Conservation (phyloP, 163 green algal genomes). For the Chloroidium sp. region DNA sequence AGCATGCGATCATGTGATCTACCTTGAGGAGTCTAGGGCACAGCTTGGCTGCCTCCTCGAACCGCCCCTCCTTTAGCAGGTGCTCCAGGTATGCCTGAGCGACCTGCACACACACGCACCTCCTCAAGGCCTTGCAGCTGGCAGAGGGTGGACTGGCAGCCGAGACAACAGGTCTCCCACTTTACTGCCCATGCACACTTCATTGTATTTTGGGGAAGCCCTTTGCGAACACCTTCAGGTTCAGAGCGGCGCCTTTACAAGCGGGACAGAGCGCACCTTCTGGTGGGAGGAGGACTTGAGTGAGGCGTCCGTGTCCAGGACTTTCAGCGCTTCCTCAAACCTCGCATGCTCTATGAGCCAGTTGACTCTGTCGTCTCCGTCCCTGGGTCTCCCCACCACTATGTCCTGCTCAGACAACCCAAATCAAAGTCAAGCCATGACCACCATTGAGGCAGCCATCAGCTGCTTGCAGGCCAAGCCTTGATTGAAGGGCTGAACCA, state of each 20-base stretch:
- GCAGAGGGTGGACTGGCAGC: too few relatives aligned
- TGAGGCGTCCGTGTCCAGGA: conserved; percentile 42
- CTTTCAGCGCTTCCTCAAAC: conserved; percentile 58
- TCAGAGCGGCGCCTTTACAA: too few relatives aligned
- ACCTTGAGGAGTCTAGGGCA: conserved; percentile 45
- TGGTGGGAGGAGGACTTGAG: conserved; percentile 11
- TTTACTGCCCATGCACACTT: too few relatives aligned
- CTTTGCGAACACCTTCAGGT: too few relatives aligned
- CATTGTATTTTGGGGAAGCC: too few relatives aligned
- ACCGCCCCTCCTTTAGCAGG: conserved; percentile 34
- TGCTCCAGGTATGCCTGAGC: conserved; percentile 45
- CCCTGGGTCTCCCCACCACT: conserved; percentile 53
- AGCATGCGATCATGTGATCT: too few relatives aligned
- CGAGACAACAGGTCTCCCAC: too few relatives aligned
- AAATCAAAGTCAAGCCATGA: too few relatives aligned
- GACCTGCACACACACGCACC: conserved; percentile 16
- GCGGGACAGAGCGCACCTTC: conserved; percentile 1
- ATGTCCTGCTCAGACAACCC: conserved; percentile 34
- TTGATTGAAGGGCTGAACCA: too few relatives aligned
- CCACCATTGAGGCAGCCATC: too few relatives aligned
- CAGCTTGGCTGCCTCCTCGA: conserved; percentile 53
- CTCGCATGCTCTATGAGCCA: conserved; percentile 65
- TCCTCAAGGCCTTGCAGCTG: background rate
- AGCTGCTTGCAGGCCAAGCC: too few relatives aligned
- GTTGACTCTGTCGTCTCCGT: conserved; percentile 63